phyloP scores from a whole-genome alignment of 176 grass and related monocot species.

The Carex parvula region DNA sequence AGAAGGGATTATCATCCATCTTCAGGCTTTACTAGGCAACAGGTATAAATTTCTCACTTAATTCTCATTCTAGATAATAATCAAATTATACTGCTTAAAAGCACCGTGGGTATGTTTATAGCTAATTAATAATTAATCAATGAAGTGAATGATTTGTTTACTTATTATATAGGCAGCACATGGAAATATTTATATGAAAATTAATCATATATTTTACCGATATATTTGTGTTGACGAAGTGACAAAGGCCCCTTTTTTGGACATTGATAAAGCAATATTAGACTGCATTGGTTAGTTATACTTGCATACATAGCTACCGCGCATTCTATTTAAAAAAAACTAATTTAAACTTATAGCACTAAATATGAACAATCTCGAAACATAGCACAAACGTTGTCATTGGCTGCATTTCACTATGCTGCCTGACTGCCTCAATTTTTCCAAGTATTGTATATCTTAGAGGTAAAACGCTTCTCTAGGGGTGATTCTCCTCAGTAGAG shows the following conservation, averaged over 20 bases:
- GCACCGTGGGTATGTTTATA: not conserved
- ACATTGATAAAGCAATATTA: not conserved
- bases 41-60: not conserved
- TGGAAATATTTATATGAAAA: not conserved
- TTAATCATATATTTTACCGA: not conserved
- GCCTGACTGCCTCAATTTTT: too few species aligned
- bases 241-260: not conserved
- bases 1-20: slow-evolving; percentile 36
- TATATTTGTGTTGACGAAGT: not conserved
- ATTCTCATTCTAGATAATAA: not conserved
- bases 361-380: too few species aligned
- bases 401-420: too few species aligned
- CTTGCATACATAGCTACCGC: not conserved
- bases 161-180: too few species aligned
- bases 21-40: slow-evolving; percentile 29
- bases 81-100: not conserved
- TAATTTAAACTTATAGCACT: too few species aligned
- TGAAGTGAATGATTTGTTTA: not conserved
- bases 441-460: too few species aligned
- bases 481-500: too few species aligned
- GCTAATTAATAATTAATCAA: not conserved
- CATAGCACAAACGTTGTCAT: too few species aligned
- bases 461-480: too few species aligned
- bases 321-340: not conserved
- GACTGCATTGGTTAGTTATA: not conserved